A percentile compares a stretch with the other conserved stretches of the same genome.
phyloP scores from a whole-genome alignment of 1,139 yeast genomes.

The Suhomyces choctaworum region DNA sequence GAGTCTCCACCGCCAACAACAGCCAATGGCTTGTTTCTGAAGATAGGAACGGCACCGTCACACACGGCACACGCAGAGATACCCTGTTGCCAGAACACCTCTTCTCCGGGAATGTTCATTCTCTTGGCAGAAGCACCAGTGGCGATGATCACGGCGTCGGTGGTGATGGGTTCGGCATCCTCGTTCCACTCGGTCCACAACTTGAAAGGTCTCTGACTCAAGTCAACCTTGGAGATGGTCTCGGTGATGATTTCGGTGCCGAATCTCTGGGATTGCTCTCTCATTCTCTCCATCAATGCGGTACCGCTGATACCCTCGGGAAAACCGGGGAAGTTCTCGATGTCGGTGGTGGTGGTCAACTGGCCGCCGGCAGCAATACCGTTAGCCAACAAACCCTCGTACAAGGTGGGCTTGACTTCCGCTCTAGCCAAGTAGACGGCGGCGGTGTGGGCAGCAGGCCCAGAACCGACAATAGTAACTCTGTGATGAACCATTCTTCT shows the following conservation, averaged over 20 bases:
- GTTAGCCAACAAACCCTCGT: constrained; percentile 96
- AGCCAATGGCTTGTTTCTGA: constrained; percentile 95
- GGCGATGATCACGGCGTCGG: constrained; percentile 90
- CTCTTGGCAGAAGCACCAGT: constrained; percentile 99
- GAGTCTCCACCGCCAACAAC: constrained; percentile 99
- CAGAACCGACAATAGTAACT: constrained; percentile 94
- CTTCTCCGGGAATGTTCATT: constrained; percentile 93
- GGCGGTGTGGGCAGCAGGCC: constrained; percentile 99
- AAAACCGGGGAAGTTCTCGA: constrained; percentile 98
- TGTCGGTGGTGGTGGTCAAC: constrained; percentile 95
- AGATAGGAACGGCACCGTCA: constrained; percentile 98
- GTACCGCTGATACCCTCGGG: constrained; percentile 92
- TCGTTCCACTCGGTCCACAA: constrained; percentile 96
- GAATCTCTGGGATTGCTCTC: constrained; percentile 78
- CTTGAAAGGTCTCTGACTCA: constrained; percentile 85
- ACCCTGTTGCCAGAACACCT: constrained; percentile 97
- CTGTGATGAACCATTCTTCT: constrained; percentile 75
- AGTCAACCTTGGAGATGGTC: constrained; percentile 88
- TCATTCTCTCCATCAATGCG: constrained; percentile 90
- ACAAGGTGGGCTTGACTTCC: constrained; percentile 87
- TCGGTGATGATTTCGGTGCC: constrained; percentile 95
- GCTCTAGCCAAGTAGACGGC: constrained; percentile 97
- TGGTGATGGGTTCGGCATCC: constrained; percentile 82
- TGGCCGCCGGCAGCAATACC: constrained; percentile 99
- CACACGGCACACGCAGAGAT: constrained; percentile 99